phyloP scores from a whole-genome alignment of 345 rosid species.

The Brassica juncea region DNA sequence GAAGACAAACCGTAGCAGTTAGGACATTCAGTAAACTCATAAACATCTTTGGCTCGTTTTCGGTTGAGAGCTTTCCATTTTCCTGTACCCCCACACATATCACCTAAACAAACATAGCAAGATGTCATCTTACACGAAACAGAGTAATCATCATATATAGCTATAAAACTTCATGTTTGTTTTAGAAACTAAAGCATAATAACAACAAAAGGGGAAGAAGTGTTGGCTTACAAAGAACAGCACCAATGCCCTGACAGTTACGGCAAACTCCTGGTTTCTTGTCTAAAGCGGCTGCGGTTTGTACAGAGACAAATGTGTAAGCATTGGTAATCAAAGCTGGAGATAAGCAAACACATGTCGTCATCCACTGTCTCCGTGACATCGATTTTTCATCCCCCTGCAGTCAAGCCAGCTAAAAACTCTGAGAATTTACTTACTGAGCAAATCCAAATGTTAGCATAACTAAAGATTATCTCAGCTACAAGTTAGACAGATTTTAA shows the following conservation, averaged over 20 bases:
- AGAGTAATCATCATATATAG: neutral
- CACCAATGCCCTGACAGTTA: constrained; percentile 83
- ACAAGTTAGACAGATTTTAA: neutral
- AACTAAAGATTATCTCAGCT: neutral
- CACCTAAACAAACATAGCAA: constrained; percentile 52
- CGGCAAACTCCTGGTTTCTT: constrained; percentile 75
- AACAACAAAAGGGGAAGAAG: neutral
- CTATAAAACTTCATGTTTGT: neutral
- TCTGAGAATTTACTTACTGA: neutral
- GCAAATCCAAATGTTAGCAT: neutral
- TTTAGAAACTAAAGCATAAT: neutral
- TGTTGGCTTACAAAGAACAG: constrained; percentile 70
- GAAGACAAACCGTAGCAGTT: constrained; percentile 75
- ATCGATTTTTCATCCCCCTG: constrained; percentile 50
- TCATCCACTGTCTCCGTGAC: constrained; percentile 71
- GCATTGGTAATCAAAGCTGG: constrained; percentile 52
- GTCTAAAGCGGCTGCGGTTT: constrained; percentile 50
- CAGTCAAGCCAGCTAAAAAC: neutral
- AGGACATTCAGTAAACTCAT: constrained; percentile 94
- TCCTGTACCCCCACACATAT: constrained; percentile 99
- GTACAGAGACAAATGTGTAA: constrained; percentile 45
- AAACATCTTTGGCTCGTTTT: constrained; percentile 94
- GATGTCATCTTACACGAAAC: neutral
- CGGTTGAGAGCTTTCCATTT: constrained; percentile 98
- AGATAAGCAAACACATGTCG: constrained; percentile 67